Evolutionary conservation across 179 eudicot species (phyloP).

Genomic region (Drosera spatulata): DNA sequence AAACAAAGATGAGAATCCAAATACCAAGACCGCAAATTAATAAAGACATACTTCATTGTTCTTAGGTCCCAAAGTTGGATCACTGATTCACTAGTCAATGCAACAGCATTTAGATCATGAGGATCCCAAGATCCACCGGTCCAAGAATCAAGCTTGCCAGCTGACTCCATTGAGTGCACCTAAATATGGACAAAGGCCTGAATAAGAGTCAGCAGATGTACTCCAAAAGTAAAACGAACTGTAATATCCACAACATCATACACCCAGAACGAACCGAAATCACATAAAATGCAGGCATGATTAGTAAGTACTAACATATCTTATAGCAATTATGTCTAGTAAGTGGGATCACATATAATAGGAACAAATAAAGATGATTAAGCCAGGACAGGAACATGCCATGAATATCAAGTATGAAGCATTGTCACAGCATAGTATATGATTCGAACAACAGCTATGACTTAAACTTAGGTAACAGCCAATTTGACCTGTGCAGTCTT

Average conservation of each 20-base stretch:
- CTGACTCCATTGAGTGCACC: constrained; percentile 93
- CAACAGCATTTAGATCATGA: constrained; percentile 73
- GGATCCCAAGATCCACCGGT: constrained; percentile 99
- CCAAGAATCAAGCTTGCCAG: constrained; percentile 79
- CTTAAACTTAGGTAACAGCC: too few relatives aligned
- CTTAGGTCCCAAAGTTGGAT: constrained; percentile 90
- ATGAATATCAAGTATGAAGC: too few relatives aligned
- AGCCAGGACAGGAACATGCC: too few relatives aligned
- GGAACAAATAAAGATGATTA: too few relatives aligned
- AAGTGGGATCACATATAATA: too few relatives aligned
- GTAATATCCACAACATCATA: background rate
- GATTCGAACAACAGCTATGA: too few relatives aligned
- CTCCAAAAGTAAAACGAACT: background rate
- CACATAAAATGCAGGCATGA: constrained; percentile 1
- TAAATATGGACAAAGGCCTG: constrained; percentile 38
- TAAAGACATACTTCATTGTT: constrained; percentile 70
- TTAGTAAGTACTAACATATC: too few relatives aligned
- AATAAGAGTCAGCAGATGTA: constrained; percentile 26
- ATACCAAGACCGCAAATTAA: background rate
- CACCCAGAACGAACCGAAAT: background rate
- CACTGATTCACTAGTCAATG: constrained; percentile 75
- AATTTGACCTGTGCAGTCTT: constrained; percentile 77
- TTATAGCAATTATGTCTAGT: too few relatives aligned
- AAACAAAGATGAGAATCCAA: too few relatives aligned
- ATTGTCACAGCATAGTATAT: too few relatives aligned